Evolutionary conservation across 805 yeast genomes (phyloP), one percentile per base, ranked within the genome.

Genomic region (Nakazawaea laoshanensis): DNA sequence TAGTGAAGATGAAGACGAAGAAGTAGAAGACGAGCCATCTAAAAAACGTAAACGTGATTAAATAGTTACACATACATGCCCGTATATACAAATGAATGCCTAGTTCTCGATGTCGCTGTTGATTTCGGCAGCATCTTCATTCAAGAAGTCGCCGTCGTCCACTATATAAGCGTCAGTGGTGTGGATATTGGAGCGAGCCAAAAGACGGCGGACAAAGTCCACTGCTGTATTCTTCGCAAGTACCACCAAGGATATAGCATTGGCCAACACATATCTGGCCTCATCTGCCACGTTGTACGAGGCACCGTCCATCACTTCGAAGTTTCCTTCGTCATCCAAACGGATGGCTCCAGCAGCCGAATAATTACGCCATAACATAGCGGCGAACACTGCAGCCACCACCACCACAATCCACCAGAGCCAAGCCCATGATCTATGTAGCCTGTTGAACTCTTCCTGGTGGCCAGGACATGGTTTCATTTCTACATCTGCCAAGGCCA

Each of bases 401-500:
- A 5, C 70, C 63, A 30, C 65, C 59, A 21, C 65, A 42, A 41
- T 62, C 74, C 50, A 17, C 70, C 65, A 16, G 62, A 56, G 0
- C n/a, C n/a, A n/a, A n/a, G n/a, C n/a, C n/a, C n/a, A n/a, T 77
- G 74, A 71, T 24, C 61, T 58, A 41, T 74, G 70, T 28, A 61
- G 57, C 37, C 63, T 54, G 18, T 53, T 52, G 42, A 74, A 85
- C 48, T 82, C 77, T 8, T 61, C 61, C 42, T 78, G 80, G 47
- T 76, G 78, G 2, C 96, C 96, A 6, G 95, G 95, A 52, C 97
- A 88, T 7, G 96, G 73, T 25, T 55, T 59, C 11, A 79, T 64
- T 18, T 61, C 67, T 38, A 69, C 64, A 19, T 65, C 61, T 47
- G 81, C 95, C 36, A 81, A 67, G 33, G 67, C 61, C 37, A 69